Evolutionary conservation across 805 yeast species (phyloP).

Genomic region (Pichia pseudocactophila): DNA sequence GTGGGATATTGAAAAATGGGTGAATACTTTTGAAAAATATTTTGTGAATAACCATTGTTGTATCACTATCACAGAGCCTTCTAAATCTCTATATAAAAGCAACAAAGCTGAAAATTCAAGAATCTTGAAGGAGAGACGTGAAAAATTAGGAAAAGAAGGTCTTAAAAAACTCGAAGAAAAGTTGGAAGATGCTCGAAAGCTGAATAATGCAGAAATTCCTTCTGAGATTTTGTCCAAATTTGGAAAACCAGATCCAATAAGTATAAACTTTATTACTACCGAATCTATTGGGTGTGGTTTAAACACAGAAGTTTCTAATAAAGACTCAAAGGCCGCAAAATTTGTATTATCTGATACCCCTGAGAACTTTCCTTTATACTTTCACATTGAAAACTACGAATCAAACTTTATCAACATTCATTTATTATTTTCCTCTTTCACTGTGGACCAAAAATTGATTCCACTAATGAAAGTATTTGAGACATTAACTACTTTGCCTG

Average conservation of each 20-base stretch:
- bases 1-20: slow-evolving; percentile 71
- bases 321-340: slow-evolving; percentile 17
- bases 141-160: slow-evolving; percentile 50
- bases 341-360: slow-evolving; percentile 28
- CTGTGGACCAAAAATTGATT: slow-evolving; percentile 42
- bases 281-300: slow-evolving; percentile 52
- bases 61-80: slow-evolving; percentile 66
- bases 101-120: slow-evolving; percentile 44
- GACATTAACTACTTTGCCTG: slow-evolving; percentile 65
- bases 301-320: slow-evolving; percentile 28
- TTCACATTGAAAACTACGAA: slow-evolving; percentile 71
- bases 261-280: slow-evolving; percentile 64
- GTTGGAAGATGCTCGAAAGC: slow-evolving; percentile 52
- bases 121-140: slow-evolving; percentile 40
- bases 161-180: slow-evolving; percentile 40
- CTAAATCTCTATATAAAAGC: slow-evolving; percentile 44
- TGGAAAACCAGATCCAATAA: slow-evolving; percentile 64
- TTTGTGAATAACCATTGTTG: slow-evolving; percentile 57
- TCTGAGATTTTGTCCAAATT: slow-evolving; percentile 50
- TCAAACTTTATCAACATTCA: slow-evolving; percentile 73
- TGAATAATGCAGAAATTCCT: slow-evolving; percentile 75
- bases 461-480: slow-evolving; percentile 59
- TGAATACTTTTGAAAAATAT: slow-evolving; percentile 38
- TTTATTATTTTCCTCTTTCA: slow-evolving; percentile 48
- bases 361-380: slow-evolving; percentile 48